These are phyloP conservation scores for Pestalotiopsis sp. DNA, from an alignment of 2,329 filamentous ascomycete species.

Conservation along the genomic window DNA sequence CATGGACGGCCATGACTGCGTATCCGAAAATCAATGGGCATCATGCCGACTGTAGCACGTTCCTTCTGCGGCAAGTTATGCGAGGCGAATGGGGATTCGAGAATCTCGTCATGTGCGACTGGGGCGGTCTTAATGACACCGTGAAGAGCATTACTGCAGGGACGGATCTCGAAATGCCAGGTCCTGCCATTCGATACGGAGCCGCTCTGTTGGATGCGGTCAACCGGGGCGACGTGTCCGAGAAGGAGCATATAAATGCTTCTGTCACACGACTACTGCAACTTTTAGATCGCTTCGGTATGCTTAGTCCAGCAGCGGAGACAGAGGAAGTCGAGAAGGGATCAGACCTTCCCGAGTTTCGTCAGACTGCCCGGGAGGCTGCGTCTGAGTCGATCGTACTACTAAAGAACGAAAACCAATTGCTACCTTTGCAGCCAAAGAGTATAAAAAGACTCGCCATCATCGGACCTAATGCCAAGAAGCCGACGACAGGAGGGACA, in stretches of 20 bases:
- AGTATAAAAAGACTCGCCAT: not conserved
- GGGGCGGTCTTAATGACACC: slow-evolving; percentile 31
- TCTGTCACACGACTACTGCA: not conserved
- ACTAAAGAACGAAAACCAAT: not conserved
- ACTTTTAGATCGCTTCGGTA: not conserved
- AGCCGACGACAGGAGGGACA: not conserved
- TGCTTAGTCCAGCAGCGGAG: not conserved
- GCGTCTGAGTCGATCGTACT: not conserved
- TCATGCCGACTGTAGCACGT: slow-evolving; percentile 54
- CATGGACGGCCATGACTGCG: slow-evolving; percentile 66
- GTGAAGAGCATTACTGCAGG: slow-evolving; percentile 37
- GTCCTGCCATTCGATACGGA: slow-evolving; percentile 12
- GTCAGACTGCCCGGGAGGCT: not conserved
- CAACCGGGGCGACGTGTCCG: not conserved
- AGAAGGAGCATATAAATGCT: not conserved
- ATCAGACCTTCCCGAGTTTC: not conserved
- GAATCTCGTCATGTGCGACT: slow-evolving; percentile 41
- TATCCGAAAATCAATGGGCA: slow-evolving; percentile 65
- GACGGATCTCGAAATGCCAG: slow-evolving; percentile 44
- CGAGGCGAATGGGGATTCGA: slow-evolving; percentile 58
- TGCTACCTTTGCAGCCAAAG: not conserved
- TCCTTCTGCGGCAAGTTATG: slow-evolving; percentile 52
- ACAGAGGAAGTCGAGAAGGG: not conserved
- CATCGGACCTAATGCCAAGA: not conserved
- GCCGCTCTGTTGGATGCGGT: not conserved